Evolutionary conservation across 78 protist species (phyloP).

Genomic region (Isochrysis galbana): DNA sequence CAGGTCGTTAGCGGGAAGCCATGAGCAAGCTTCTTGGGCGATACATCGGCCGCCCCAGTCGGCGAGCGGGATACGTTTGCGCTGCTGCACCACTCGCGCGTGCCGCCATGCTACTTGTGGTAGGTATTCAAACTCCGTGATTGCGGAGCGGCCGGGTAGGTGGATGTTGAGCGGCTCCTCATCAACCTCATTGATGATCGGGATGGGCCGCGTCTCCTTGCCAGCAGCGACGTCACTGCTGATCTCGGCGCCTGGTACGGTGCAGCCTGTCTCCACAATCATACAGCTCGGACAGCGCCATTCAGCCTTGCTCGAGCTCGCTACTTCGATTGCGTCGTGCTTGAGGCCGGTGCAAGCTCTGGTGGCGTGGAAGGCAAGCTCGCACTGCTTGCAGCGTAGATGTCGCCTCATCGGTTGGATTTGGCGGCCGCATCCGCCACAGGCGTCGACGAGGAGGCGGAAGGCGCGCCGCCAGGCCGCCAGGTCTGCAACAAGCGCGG

Average conservation of each 20-base stretch:
- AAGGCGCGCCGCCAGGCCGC: not conserved
- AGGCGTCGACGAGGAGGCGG: not conserved
- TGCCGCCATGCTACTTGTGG: not conserved
- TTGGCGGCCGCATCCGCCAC: not conserved
- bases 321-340: not conserved
- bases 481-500: not conserved
- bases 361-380: not conserved
- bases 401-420: not conserved
- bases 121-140: not conserved
- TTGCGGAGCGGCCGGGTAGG: not conserved
- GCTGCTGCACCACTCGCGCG: not conserved
- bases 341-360: not conserved
- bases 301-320: not conserved
- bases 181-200: not conserved
- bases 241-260: not conserved
- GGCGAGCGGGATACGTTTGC: not conserved
- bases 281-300: not conserved
- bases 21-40: not conserved
- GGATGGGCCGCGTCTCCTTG: not conserved
- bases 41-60: constrained; percentile 13
- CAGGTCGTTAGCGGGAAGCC: not conserved
- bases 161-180: not conserved
- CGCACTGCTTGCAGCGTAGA: not conserved
- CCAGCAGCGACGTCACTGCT: not conserved
- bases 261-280: not conserved